Evolutionary conservation across 2,329 filamentous ascomycete species (phyloP), one percentile per base, ranked within the genome.

Genomic region (Colletotrichum tropicale): DNA sequence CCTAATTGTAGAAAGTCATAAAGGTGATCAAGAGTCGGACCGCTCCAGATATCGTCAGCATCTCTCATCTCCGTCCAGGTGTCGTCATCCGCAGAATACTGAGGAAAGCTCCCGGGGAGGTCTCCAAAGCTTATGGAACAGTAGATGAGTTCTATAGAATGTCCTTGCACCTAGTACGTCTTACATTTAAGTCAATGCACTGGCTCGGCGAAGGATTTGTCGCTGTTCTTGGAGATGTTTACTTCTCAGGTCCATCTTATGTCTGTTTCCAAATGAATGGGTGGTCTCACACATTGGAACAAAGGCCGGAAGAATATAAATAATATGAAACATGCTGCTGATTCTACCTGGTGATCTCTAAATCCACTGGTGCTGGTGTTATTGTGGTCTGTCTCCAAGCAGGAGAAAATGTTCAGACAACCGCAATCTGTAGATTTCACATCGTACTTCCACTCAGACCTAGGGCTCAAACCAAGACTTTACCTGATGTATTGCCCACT

Each of bases 141-240:
- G 1, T 1, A 48, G 9, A 48, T n/a, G 38, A 6, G 10, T 48
- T 12, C 9, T n/a, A 12, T 12, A 0, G 18, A 12, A 43, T 43
- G 18, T 12, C 18, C 1, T 48, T 10, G 18, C 18, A 48, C 18
- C 38, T 48, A 1, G 1, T 0, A 12, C 18, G 18, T 48, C 18
- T 12, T 21, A 12, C 9, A 21, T n/a, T 48, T n/a, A 0, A n/a
- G 0, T 48, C 38, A 21, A n/a, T 12, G 18, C 0, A 21, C 0
- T n/a, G 0, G 38, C 18, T 48, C 6, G 38, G 18, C 18, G 38
- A 48, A n/a, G 18, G 38, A 48, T 2, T 21, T 0, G 18, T 48
- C 38, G 38, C 38, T 48, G 38, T 48, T n/a, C 18, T 48, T 0
- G 9, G 38, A 7, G 18, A 21, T 0, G 5, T 48, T 3, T 48